A percentile compares a stretch with the other conserved stretches of the same genome.
Conservation (phyloP, 179 eudicot genomes). For the Spinacia oleracea region DNA sequence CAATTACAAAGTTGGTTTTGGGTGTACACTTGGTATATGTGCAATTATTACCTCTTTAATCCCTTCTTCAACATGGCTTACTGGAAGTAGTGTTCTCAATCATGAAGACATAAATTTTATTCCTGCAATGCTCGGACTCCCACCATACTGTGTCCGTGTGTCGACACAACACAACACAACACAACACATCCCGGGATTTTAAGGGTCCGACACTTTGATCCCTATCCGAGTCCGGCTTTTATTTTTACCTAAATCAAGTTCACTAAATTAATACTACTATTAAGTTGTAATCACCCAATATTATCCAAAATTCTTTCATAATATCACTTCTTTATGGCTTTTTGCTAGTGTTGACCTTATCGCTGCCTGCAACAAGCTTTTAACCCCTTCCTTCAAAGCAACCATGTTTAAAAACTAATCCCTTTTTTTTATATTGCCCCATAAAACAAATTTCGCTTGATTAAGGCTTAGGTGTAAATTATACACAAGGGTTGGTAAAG, state of each 20-base stretch:
- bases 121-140: no score
- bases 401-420: not conserved
- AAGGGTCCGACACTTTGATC: no score
- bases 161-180: no score
- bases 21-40: not conserved
- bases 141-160: no score
- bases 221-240: no score
- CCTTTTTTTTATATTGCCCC: no score
- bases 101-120: not conserved
- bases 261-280: not conserved
- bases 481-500: no score
- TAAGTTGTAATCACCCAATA: not conserved
- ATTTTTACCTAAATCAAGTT: no score
- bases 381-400: not conserved
- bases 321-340: not conserved
- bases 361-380: not conserved
- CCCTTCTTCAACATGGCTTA: not conserved
- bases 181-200: no score
- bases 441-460: no score
- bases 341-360: not conserved
- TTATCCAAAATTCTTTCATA: not conserved
- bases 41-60: slow-evolving; percentile 7
- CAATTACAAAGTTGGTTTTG: not conserved
- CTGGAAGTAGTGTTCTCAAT: not conserved
- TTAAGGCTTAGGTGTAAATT: no score